These are phyloP conservation scores for Fraxinus cuspidata DNA, from an alignment of 257 asterid genomes.

Conservation along the genomic window DNA sequence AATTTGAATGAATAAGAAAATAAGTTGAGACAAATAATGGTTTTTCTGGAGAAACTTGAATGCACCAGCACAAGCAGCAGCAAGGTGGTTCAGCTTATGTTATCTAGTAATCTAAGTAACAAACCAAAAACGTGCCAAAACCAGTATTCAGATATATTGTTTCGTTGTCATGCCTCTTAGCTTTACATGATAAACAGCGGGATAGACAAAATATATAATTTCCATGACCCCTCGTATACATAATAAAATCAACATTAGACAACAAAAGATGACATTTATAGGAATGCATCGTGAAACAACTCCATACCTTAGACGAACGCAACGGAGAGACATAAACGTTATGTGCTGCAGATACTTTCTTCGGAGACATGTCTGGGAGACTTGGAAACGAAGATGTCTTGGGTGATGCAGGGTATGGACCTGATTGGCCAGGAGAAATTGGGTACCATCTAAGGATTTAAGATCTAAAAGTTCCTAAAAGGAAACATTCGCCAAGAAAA, in stretches of 20 bases:
- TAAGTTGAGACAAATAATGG: not conserved
- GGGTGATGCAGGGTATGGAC: slow-evolving; percentile 79
- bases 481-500: slow-evolving; percentile 10
- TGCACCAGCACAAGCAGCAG: not conserved
- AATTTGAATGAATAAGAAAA: not conserved
- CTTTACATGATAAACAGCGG: slow-evolving; percentile 3
- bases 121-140: not conserved
- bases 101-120: not conserved
- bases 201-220: not conserved
- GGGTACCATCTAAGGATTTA: slow-evolving; percentile 17
- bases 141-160: not conserved
- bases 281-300: slow-evolving; percentile 6
- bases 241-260: slow-evolving; percentile 2
- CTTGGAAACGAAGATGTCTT: slow-evolving; percentile 79
- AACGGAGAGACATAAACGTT: slow-evolving; percentile 93
- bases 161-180: not conserved
- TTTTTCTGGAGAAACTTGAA: not conserved
- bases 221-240: not conserved
- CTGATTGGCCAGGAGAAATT: slow-evolving; percentile 36
- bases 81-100: not conserved
- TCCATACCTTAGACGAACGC: slow-evolving; percentile 79
- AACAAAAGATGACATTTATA: not conserved
- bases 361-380: slow-evolving; percentile 99
- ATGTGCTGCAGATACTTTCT: slow-evolving; percentile 92
- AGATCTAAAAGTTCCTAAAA: not conserved